These are phyloP conservation scores for Colletotrichum cereale DNA, from an alignment of 2,329 filamentous ascomycete species.

Conservation along the genomic window DNA sequence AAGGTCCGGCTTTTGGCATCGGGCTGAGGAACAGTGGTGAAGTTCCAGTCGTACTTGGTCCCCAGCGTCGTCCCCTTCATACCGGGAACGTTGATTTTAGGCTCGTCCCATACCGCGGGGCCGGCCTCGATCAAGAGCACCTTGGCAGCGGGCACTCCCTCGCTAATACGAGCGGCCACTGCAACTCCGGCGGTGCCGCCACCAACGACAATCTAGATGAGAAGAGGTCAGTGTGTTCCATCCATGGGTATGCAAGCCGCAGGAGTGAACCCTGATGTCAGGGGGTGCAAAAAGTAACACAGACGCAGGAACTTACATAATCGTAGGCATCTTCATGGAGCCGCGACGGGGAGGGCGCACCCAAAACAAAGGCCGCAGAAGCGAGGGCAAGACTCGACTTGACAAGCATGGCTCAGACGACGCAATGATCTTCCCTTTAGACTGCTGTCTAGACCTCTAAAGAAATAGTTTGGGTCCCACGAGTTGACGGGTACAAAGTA, in stretches of 20 bases:
- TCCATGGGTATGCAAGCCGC: not conserved
- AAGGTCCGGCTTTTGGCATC: constrained; percentile 54
- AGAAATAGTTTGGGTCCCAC: constrained; percentile 12
- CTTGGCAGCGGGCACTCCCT: constrained; percentile 41
- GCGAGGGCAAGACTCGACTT: constrained; percentile 32
- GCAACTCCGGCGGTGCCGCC: constrained; percentile 52
- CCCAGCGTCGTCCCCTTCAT: constrained; percentile 45
- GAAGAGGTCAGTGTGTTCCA: constrained; percentile 9
- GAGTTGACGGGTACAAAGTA: not conserved
- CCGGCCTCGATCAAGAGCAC: constrained; percentile 51
- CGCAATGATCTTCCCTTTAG: constrained; percentile 10
- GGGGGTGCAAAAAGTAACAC: constrained; percentile 13
- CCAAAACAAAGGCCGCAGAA: constrained; percentile 22
- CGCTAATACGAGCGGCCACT: constrained; percentile 46
- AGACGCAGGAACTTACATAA: constrained; percentile 36
- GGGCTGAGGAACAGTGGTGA: constrained; percentile 55
- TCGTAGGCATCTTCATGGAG: constrained; percentile 29
- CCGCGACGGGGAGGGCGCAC: constrained; percentile 21
- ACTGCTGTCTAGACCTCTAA: not conserved
- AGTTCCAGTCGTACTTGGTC: constrained; percentile 52
- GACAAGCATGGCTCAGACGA: constrained; percentile 37
- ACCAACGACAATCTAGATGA: constrained; percentile 47
- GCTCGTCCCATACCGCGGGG: constrained; percentile 43
- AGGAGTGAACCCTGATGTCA: not conserved
- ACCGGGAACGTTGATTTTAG: constrained; percentile 46